Evolutionary conservation across 2,329 filamentous ascomycete genomes (phyloP).

Genomic region (Pyricularia grisea): DNA sequence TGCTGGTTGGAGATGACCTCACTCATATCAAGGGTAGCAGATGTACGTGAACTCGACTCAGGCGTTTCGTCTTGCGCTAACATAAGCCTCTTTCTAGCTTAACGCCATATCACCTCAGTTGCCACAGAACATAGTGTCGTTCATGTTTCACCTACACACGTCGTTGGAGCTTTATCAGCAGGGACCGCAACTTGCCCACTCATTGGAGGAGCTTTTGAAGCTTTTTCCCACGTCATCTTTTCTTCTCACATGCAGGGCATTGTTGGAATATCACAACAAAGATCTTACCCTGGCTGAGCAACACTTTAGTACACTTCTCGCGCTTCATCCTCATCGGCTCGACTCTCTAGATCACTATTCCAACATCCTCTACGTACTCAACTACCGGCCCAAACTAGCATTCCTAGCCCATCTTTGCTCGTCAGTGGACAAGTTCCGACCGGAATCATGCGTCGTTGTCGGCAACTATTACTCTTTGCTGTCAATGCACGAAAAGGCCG

Average conservation of each 20-base stretch:
- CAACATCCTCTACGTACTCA: constrained; percentile 93
- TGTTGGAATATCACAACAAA: constrained; percentile 86
- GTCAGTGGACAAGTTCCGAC: constrained; percentile 87
- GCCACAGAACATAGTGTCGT: constrained; percentile 84
- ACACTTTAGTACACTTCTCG: constrained; percentile 69
- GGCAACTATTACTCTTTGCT: constrained; percentile 96
- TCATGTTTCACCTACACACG: constrained; percentile 87
- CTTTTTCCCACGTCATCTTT: constrained; percentile 88
- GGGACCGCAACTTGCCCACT: constrained; percentile 62
- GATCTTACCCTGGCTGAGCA: constrained; percentile 60
- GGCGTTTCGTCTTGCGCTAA: constrained; percentile 16
- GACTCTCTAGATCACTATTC: constrained; percentile 94
- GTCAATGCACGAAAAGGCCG: constrained; percentile 93
- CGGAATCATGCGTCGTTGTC: constrained; percentile 92
- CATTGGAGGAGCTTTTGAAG: constrained; percentile 65
- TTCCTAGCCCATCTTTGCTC: constrained; percentile 89
- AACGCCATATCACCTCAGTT: constrained; percentile 62
- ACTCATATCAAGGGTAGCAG: constrained; percentile 69
- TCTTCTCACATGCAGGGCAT: constrained; percentile 77
- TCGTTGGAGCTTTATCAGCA: constrained; percentile 89
- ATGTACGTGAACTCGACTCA: constrained; percentile 45
- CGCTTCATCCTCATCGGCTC: constrained; percentile 63
- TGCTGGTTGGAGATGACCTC: constrained; percentile 90
- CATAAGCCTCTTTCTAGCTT: constrained; percentile 37
- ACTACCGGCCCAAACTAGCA: constrained; percentile 76